A percentile compares a stretch with the other conserved stretches of the same genome.
Conservation (phyloP, 2,329 filamentous ascomycete species). For the Biscogniauxia mediterranea region DNA sequence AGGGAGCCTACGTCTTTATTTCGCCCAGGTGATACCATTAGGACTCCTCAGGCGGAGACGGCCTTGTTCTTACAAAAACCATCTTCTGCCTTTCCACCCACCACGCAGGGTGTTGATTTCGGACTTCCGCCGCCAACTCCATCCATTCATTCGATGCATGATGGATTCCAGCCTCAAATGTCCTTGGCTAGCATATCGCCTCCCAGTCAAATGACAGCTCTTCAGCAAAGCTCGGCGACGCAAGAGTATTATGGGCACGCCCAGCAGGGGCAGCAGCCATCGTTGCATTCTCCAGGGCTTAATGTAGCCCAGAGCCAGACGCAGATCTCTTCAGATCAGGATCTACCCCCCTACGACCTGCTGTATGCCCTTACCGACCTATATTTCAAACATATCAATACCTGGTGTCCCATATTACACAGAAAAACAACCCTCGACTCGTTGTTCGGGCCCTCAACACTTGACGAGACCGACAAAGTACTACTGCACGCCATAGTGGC, state of each 20-base stretch:
- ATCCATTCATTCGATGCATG: constrained; percentile 42
- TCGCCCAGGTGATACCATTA: constrained; percentile 47
- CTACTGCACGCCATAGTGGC: constrained; percentile 86
- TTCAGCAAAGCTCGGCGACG: constrained; percentile 41
- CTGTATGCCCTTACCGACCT: constrained; percentile 71
- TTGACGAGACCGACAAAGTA: constrained; percentile 80
- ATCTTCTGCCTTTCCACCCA: constrained; percentile 47
- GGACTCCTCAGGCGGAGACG: constrained; percentile 56
- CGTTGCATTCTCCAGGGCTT: constrained; percentile 58
- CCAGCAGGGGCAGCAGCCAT: constrained; percentile 30
- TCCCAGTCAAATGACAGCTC: constrained; percentile 32
- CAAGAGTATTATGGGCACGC: constrained; percentile 50
- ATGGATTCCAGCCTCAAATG: constrained; percentile 48
- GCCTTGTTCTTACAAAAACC: constrained; percentile 62
- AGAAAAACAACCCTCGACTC: constrained; percentile 77
- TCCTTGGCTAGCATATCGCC: constrained; percentile 41
- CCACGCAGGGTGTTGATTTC: constrained; percentile 50
- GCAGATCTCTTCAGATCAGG: constrained; percentile 56
- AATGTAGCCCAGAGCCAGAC: constrained; percentile 49
- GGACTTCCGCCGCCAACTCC: constrained; percentile 46
- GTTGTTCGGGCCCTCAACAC: constrained; percentile 71
- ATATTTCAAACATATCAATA: constrained; percentile 78
- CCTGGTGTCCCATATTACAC: constrained; percentile 89
- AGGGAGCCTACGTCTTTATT: constrained; percentile 48
- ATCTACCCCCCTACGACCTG: constrained; percentile 72